Evolutionary conservation across 2,329 filamentous ascomycete species (phyloP), one percentile per base, ranked within the genome.

Genomic region (Ascochyta pisi): DNA sequence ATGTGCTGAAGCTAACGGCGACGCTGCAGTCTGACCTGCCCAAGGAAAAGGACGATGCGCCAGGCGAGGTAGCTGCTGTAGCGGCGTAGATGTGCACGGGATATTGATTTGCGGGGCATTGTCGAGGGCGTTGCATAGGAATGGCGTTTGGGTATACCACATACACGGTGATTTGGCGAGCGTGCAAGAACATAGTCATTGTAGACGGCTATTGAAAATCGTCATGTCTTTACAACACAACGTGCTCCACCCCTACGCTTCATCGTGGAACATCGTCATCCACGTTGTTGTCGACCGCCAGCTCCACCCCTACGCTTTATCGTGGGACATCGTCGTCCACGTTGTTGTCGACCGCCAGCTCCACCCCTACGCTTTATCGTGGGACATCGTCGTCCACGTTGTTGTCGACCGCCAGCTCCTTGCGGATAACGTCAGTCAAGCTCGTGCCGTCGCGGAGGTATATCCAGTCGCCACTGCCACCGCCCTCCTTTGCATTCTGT

Each of bases 381-480:
- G 72, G 71, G 19, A 64, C 65, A 46, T 68, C 59, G 16, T 70
- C 66, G 22, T 75, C 69, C 7, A 69, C 62, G 22, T 68, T 67
- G 19, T 75, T 60, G 41, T 87, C 82, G 44, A 96, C 79, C 2
- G 86, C 87, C 44, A 97, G 79, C 80, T 99, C 95, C 60, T 87
- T 82, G 61, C 85, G 82, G 68, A 98, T 77, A 52, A 98, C 75
- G 33, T 89, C 84, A 33, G 83, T 87, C 69, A 99, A 78, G 39
- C 86, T 89, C 43, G 84, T 86, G n/a, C 89, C 89, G 74, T 98
- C 93, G 43, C 94, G 83, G 54, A 91, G 77, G 73, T 97, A 98
- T 43, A 98, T 83, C 95, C 95, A 99, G 60, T 89, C 84, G 27
- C 91, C 91, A 9, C 76, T 73, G 2, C 83, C 88, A 2, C 87